Percentiles rank a stretch among this genome's conserved stretches.
phyloP scores from a whole-genome alignment of 768 basidiomycete species.

The Podaxis rugospora region DNA sequence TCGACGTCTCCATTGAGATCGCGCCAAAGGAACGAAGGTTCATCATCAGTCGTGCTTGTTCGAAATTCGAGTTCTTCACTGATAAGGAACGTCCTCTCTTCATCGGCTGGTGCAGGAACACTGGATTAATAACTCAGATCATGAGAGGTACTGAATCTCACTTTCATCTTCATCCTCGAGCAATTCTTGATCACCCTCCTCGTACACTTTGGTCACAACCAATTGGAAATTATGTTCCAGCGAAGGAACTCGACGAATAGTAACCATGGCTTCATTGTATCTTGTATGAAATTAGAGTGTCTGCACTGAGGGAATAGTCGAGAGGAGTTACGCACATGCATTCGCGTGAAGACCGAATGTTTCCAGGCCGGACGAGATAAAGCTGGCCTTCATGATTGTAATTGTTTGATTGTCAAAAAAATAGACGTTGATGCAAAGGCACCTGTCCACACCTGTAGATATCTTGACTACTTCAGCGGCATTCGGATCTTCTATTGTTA shows the following conservation, averaged over 20 bases:
- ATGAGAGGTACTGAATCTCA: conserved; percentile 28
- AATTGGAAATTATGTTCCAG: conserved; percentile 83
- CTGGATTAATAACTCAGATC: neutral
- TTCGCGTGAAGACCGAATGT: conserved; percentile 87
- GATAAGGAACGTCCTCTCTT: conserved; percentile 90
- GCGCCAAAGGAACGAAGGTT: conserved; percentile 85
- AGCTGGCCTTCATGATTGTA: conserved; percentile 53
- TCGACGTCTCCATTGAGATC: conserved; percentile 90
- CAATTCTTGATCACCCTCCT: conserved; percentile 94
- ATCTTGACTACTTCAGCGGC: conserved; percentile 95
- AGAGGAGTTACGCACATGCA: conserved; percentile 78
- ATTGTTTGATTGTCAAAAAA: conserved; percentile 1
- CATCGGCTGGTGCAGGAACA: conserved; percentile 62
- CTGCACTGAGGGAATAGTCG: neutral
- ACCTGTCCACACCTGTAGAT: conserved; percentile 49
- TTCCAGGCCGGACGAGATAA: conserved; percentile 86
- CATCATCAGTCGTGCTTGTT: conserved; percentile 65
- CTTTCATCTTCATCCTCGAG: conserved; percentile 93
- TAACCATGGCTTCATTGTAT: conserved; percentile 93
- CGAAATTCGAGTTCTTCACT: conserved; percentile 88
- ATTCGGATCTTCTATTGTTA: conserved; percentile 82
- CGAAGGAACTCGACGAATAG: conserved; percentile 79
- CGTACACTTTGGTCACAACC: conserved; percentile 93
- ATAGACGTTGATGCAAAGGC: neutral
- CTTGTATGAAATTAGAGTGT: conserved; percentile 35